phyloP scores from a whole-genome alignment of 2,329 filamentous ascomycete species.

The Stagonosporopsis cucurbitacearum region DNA sequence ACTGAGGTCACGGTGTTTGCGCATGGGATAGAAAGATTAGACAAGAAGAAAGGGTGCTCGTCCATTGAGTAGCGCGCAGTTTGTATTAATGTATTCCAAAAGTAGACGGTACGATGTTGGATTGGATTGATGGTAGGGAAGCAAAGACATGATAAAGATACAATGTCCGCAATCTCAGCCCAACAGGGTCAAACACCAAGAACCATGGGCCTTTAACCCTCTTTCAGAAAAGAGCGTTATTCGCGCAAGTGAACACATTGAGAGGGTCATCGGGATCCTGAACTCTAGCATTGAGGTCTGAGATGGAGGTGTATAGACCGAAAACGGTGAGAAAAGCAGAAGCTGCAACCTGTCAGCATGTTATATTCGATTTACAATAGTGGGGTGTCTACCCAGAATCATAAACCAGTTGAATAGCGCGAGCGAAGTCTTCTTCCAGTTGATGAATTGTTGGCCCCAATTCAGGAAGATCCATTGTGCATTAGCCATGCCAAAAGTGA shows the following conservation, averaged over 20 bases:
- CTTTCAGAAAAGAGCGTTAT: conserved; percentile 2
- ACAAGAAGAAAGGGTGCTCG: neutral
- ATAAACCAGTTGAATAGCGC: conserved; percentile 23
- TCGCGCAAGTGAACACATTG: conserved; percentile 12
- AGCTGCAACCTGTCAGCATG: neutral
- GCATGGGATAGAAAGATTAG: neutral
- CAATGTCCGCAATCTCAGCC: neutral
- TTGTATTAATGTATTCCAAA: neutral
- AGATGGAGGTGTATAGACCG: conserved; percentile 11
- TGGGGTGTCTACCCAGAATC: neutral
- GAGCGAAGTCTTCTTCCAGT: conserved; percentile 25
- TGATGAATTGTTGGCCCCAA: conserved; percentile 48
- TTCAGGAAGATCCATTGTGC: conserved; percentile 35
- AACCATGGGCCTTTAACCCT: too few relatives aligned
- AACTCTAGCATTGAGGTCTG: conserved; percentile 4
- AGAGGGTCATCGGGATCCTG: conserved; percentile 5
- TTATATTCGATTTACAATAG: too few relatives aligned
- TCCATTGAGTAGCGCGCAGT: neutral
- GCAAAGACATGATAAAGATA: too few relatives aligned
- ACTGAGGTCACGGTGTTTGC: conserved; percentile 4
- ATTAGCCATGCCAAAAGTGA: conserved; percentile 55
- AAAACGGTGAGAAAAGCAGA: conserved; percentile 10
- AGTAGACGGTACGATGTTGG: too few relatives aligned
- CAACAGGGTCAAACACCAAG: too few relatives aligned
- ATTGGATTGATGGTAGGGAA: neutral